Evolutionary conservation across 805 yeast species (phyloP).

Genomic region (Jamesozyma jinghongensis): DNA sequence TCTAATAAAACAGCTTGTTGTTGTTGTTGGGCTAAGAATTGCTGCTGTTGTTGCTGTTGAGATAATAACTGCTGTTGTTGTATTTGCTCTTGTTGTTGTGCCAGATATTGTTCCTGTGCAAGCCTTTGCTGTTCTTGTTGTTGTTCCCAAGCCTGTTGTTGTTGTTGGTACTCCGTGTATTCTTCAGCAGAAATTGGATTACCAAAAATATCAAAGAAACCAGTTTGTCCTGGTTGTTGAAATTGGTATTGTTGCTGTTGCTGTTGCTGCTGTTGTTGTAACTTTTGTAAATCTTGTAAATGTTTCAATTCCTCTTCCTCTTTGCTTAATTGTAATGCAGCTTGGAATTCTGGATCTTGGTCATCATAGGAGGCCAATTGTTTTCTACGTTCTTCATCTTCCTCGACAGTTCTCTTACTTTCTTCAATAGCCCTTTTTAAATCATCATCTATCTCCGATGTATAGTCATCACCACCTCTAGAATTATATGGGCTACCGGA

Average conservation of each 20-base stretch:
- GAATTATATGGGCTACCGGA: no score
- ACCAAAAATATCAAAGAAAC: conserved; percentile 22
- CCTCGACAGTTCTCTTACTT: conserved; percentile 73
- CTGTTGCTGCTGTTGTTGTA: conserved; percentile 16
- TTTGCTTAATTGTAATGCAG: conserved; percentile 25
- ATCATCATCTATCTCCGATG: conserved; percentile 54
- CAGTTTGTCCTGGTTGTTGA: conserved; percentile 15
- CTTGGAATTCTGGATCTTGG: conserved; percentile 24
- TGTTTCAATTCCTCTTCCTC: conserved; percentile 28
- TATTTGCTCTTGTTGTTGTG: conserved; percentile 5
- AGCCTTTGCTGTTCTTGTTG: conserved; percentile 24
- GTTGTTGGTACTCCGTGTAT: conserved; percentile 26
- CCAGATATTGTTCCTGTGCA: conserved; percentile 18
- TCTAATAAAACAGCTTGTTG: conserved; percentile 1
- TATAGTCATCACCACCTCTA: background rate
- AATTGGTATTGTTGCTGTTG: conserved; percentile 10
- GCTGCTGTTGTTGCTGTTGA: conserved; percentile 5
- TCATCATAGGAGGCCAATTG: conserved; percentile 13
- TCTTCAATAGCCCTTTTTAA: conserved; percentile 72
- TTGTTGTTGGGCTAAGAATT: conserved; percentile 2
- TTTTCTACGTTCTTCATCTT: conserved; percentile 56
- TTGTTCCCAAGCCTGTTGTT: conserved; percentile 17
- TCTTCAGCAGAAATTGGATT: conserved; percentile 25
- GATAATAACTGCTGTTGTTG: conserved; percentile 3
- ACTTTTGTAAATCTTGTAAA: conserved; percentile 23